Percentiles rank a stretch among this genome's conserved stretches.
Conservation (phyloP, 805 yeast genomes). For the Candida pseudoglaebosa region DNA sequence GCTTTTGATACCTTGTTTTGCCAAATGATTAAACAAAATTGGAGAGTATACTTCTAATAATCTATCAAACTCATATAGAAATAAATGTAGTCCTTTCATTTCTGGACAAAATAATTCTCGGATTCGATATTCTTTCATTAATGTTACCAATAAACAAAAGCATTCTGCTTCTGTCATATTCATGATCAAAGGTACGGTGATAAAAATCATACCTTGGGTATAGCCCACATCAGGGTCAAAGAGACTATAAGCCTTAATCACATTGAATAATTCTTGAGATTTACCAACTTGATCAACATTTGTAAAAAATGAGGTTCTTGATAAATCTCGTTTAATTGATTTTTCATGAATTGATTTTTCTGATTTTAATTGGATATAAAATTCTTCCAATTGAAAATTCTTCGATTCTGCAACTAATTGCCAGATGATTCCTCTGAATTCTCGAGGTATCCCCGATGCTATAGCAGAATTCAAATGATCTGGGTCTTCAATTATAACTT, state of each 20-base stretch:
- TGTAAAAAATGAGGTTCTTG: conserved; percentile 80
- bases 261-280: conserved; percentile 60
- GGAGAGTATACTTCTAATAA: conserved; percentile 77
- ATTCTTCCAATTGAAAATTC: conserved; percentile 56
- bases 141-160: conserved; percentile 70
- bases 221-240: conserved; percentile 94
- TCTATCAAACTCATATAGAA: conserved; percentile 87
- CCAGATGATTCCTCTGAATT: conserved; percentile 88
- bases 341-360: conserved; percentile 62
- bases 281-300: conserved; percentile 50
- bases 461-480: conserved; percentile 57
- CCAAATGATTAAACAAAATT: conserved; percentile 65
- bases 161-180: conserved; percentile 82
- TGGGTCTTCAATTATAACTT: conserved; percentile 59
- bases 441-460: conserved; percentile 76
- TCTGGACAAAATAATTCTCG: conserved; percentile 77
- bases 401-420: conserved; percentile 82
- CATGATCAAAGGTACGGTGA: conserved; percentile 78
- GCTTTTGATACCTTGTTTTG: conserved; percentile 81
- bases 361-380: conserved; percentile 48
- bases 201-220: conserved; percentile 97
- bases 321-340: conserved; percentile 74
- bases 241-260: conserved; percentile 79
- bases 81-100: conserved; percentile 88
- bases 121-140: conserved; percentile 84